These are phyloP conservation scores for Gyromitra esculenta DNA, from an alignment of 2,329 filamentous ascomycete genomes.

Conservation along the genomic window DNA sequence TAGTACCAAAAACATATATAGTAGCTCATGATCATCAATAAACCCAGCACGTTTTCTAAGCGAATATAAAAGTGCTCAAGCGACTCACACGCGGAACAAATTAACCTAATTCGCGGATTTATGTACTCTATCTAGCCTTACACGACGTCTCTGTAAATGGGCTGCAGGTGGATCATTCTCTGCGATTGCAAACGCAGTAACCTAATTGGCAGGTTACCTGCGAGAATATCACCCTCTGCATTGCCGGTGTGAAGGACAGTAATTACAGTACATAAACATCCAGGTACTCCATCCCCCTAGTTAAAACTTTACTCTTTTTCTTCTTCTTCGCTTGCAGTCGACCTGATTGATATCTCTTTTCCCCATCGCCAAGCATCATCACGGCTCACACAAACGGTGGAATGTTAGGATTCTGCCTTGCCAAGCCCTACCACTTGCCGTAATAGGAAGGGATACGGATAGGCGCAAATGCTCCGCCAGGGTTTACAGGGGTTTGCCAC, in stretches of 20 bases:
- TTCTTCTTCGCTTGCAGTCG: conserved; percentile 4
- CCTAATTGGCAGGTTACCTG: not conserved
- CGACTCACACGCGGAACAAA: not conserved
- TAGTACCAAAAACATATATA: not conserved
- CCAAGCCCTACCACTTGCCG: conserved; percentile 20
- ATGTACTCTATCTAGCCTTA: no score
- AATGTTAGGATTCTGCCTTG: conserved; percentile 39
- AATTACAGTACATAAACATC: not conserved
- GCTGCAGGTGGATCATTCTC: not conserved
- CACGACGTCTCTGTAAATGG: not conserved
- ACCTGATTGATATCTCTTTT: not conserved
- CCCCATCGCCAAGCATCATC: not conserved
- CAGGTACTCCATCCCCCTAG: not conserved
- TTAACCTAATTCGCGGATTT: not conserved
- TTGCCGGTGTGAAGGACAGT: not conserved
- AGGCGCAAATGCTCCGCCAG: not conserved
- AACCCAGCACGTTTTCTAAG: not conserved
- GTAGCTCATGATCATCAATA: not conserved
- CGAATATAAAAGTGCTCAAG: not conserved
- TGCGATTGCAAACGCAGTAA: not conserved
- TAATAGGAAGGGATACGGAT: conserved; percentile 11
- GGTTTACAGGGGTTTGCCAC: not conserved
- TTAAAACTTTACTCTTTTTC: not conserved
- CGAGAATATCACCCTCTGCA: not conserved
- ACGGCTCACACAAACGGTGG: not conserved